phyloP scores from a whole-genome alignment of 164 flowering plant genomes.

The Cinnamomum micranthum region DNA sequence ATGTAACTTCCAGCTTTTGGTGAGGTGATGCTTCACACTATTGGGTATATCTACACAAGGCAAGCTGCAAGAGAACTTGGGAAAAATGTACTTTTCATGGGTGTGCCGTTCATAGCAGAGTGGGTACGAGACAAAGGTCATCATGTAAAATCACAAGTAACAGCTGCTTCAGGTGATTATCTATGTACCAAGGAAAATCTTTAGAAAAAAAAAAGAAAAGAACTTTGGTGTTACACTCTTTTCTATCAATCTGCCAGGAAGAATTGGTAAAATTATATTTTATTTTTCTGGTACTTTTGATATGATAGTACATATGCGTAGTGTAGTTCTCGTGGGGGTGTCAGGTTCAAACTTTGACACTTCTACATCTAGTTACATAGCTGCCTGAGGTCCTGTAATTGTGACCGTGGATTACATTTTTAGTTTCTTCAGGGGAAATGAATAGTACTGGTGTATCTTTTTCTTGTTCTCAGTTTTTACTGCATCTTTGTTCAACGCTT shows the following conservation, averaged over 20 bases:
- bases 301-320: background rate
- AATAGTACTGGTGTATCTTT: background rate
- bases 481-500: background rate
- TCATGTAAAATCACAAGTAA: constrained; percentile 73
- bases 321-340: background rate
- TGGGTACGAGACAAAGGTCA: constrained; percentile 97
- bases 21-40: constrained; percentile 93
- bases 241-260: background rate
- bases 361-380: background rate
- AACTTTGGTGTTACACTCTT: background rate
- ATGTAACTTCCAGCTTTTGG: constrained; percentile 68
- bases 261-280: background rate
- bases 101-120: constrained; percentile 88
- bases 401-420: background rate
- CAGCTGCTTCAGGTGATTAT: constrained; percentile 77
- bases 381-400: background rate
- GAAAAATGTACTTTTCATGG: constrained; percentile 61
- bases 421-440: background rate
- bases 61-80: constrained; percentile 86
- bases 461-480: too few species aligned
- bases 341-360: background rate
- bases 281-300: background rate
- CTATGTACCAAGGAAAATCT: background rate
- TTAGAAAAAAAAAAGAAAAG: background rate
- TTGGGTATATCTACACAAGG: constrained; percentile 91